Evolutionary conservation across 2,329 filamentous ascomycete species (phyloP).

Genomic region (Tolypocladium pustulatum): DNA sequence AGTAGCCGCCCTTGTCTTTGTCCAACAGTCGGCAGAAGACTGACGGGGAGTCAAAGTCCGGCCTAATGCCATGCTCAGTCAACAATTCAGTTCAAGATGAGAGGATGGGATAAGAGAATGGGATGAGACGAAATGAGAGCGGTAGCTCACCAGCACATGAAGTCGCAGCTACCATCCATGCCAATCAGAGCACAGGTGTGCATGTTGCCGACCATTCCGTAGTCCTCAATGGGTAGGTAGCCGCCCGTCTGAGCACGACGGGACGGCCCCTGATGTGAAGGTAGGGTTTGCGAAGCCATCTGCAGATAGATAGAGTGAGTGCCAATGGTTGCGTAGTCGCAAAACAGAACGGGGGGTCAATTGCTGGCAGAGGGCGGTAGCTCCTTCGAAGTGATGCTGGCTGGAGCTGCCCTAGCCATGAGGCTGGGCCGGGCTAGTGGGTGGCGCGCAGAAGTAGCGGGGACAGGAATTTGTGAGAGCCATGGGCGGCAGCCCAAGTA

Average conservation of each 20-base stretch:
- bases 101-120: too few relatives aligned
- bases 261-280: slow-evolving; percentile 19
- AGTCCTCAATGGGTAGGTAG: slow-evolving; percentile 60
- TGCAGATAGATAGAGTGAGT: neutral
- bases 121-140: neutral
- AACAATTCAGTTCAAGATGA: neutral
- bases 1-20: slow-evolving; percentile 64
- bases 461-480: neutral
- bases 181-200: slow-evolving; percentile 66
- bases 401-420: neutral
- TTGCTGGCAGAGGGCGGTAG: neutral
- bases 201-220: slow-evolving; percentile 75
- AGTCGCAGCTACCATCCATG: slow-evolving; percentile 64
- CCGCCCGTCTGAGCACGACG: slow-evolving; percentile 28
- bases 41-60: slow-evolving; percentile 68
- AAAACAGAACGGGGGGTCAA: neutral
- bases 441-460: neutral
- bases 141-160: slow-evolving; percentile 60
- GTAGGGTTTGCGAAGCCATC: slow-evolving; percentile 23
- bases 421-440: neutral
- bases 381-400: neutral
- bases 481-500: neutral
- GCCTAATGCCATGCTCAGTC: slow-evolving; percentile 32
- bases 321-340: neutral
- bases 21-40: slow-evolving; percentile 67